A percentile compares a stretch with the other conserved stretches of the same genome.
phyloP scores from a whole-genome alignment of 345 rosid genomes.

The Geranium rotundifolium region DNA sequence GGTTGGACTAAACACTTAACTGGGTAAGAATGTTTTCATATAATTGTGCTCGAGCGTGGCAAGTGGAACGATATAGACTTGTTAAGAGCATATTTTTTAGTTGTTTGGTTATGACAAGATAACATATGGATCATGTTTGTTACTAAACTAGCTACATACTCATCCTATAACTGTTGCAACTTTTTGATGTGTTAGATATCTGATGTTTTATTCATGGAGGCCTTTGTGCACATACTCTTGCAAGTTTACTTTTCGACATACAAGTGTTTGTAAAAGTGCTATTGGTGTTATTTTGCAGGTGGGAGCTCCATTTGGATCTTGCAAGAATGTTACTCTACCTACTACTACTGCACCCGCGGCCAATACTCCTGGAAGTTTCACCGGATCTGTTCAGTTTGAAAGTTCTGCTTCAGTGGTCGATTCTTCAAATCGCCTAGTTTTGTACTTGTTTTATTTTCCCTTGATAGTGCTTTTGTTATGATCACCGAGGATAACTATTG shows the following conservation, averaged over 20 bases:
- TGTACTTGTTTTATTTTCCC: conserved; percentile 29
- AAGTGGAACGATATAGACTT: too few relatives aligned
- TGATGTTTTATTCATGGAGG: not conserved
- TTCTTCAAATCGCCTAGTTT: conserved; percentile 21
- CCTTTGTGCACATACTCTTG: not conserved
- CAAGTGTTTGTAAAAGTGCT: conserved; percentile 6
- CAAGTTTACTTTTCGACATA: not conserved
- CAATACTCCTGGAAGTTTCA: conserved; percentile 47
- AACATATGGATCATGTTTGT: too few relatives aligned
- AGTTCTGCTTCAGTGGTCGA: conserved; percentile 37
- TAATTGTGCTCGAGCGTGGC: too few relatives aligned
- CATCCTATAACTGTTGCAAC: not conserved
- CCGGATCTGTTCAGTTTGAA: conserved; percentile 82
- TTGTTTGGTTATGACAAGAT: too few relatives aligned
- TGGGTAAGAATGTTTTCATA: too few relatives aligned
- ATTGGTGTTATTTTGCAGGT: conserved; percentile 35
- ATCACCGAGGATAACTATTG: conserved; percentile 10
- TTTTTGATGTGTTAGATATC: not conserved
- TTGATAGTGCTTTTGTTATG: conserved; percentile 28
- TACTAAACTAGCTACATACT: too few relatives aligned
- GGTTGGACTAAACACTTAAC: too few relatives aligned
- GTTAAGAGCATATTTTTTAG: too few relatives aligned
- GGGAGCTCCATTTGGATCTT: conserved; percentile 79
- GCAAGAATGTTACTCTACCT: conserved; percentile 56
- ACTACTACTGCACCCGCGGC: conserved; percentile 34